These are phyloP conservation scores for Nissolia schottii DNA, from an alignment of 306 rosid genomes.

Conservation along the genomic window DNA sequence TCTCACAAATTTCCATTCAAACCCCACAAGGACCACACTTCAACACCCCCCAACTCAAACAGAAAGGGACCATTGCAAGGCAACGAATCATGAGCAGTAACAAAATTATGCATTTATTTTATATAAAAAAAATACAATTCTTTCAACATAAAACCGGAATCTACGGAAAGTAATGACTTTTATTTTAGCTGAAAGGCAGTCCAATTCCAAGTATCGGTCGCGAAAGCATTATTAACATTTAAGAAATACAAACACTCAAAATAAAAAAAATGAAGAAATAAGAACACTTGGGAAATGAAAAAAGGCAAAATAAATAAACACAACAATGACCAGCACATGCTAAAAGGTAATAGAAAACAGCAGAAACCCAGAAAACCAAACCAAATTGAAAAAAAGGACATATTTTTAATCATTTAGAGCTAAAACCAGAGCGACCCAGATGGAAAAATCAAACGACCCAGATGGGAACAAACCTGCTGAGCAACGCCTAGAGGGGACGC, in stretches of 20 bases:
- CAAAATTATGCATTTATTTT: not conserved
- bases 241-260: not conserved
- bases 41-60: not conserved
- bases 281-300: not conserved
- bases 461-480: constrained; percentile 51
- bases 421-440: not conserved
- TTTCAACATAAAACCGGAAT: not conserved
- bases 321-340: not conserved
- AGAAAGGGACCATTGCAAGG: constrained; percentile 5
- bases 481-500: constrained; percentile 77
- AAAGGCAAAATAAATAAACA: not conserved
- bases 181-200: not conserved
- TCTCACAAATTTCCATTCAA: not conserved
- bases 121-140: not conserved
- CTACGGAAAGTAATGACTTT: not conserved
- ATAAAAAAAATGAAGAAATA: not conserved
- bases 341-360: not conserved
- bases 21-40: not conserved
- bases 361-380: not conserved
- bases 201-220: not conserved
- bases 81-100: not conserved
- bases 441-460: not conserved
- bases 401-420: not conserved
- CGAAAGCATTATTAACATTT: not conserved
- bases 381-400: not conserved